Evolutionary conservation across 2,329 filamentous ascomycete genomes (phyloP), one percentile per base, ranked within the genome.

Genomic region (Colletotrichum lini): DNA sequence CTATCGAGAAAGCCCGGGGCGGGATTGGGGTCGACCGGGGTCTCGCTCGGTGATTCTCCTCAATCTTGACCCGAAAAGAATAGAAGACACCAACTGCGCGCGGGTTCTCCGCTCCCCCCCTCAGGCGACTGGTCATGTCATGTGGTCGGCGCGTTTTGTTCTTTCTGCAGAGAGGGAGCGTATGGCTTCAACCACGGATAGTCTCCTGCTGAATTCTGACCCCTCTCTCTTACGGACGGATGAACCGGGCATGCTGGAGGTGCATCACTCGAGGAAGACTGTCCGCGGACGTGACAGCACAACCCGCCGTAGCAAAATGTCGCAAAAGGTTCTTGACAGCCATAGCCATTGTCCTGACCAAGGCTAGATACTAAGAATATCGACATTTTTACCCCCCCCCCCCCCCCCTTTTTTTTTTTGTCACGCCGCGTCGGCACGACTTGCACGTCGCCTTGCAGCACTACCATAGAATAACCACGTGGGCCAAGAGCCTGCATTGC

Each of bases 41-140:
- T 18, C 30, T 54, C 42, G 47, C 69, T 72, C 69, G 65, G 69
- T 45, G 53, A 54, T 60, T 72, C 65, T 59, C 45, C 58, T 56
- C 30, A 64, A 69, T 72, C 53, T 64, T 72, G 58, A 6, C 50
- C 69, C 69, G 69, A 72, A 59, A 21, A 16, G 16, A 38, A 45
- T 44, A 52, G 16, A 40, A 21, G n/a, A 52, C n/a, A 8, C 21
- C 35, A 38, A 40, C 49, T 18, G 23, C 44, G 42, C 44, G 23
- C 44, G 49, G 40, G 58, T 72, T 64, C 69, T 68, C 69, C 69
- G 65, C 65, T 50, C 47, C 9, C 35, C 35, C 8, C 35, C 35
- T 10, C 35, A 35, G 30, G 30, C 30, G 8, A 9, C 30, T 9
- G 30, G 30, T 35, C 63, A 57, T 30, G 16, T 23, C 38, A 60